Conservation (phyloP, 306 rosid genomes). For the Alnus glutinosa region DNA sequence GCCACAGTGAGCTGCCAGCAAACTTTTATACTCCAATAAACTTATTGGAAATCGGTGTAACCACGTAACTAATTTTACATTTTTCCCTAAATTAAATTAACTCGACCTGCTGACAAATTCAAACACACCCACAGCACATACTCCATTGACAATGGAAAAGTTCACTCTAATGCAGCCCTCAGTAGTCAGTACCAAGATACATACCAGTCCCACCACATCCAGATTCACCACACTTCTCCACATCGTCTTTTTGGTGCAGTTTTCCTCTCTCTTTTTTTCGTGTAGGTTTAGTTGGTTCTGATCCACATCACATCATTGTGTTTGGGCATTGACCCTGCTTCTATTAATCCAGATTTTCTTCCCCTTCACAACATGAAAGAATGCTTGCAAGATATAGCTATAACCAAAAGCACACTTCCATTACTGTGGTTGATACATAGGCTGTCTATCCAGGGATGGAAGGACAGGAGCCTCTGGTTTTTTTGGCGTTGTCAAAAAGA, state of each 20-base stretch:
- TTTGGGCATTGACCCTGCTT: slow-evolving; percentile 64
- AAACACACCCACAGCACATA: too few relatives aligned
- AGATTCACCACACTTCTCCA: slow-evolving; percentile 62
- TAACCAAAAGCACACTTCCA: background rate
- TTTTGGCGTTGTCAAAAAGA: too few relatives aligned
- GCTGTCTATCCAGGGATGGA: background rate
- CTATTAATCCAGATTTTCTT: slow-evolving; percentile 46
- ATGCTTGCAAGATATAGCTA: background rate
- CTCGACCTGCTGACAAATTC: too few relatives aligned
- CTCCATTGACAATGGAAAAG: too few relatives aligned
- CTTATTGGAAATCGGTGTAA: too few relatives aligned
- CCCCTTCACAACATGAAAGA: background rate
- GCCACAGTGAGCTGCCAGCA: too few relatives aligned
- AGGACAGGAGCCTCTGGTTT: too few relatives aligned
- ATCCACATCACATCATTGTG: slow-evolving; percentile 77
- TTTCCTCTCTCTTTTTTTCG: slow-evolving; percentile 51
- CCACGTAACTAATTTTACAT: too few relatives aligned
- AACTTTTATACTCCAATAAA: too few relatives aligned
- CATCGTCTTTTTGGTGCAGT: slow-evolving; percentile 79
- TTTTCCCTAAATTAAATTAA: too few relatives aligned
- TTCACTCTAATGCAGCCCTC: background rate
- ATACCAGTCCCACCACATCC: slow-evolving; percentile 78
- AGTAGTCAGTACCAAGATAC: slow-evolving; percentile 53
- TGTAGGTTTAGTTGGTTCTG: slow-evolving; percentile 66
- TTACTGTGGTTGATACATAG: background rate